phyloP scores from a whole-genome alignment of 2,329 filamentous ascomycete species.

The Penicillium freii region DNA sequence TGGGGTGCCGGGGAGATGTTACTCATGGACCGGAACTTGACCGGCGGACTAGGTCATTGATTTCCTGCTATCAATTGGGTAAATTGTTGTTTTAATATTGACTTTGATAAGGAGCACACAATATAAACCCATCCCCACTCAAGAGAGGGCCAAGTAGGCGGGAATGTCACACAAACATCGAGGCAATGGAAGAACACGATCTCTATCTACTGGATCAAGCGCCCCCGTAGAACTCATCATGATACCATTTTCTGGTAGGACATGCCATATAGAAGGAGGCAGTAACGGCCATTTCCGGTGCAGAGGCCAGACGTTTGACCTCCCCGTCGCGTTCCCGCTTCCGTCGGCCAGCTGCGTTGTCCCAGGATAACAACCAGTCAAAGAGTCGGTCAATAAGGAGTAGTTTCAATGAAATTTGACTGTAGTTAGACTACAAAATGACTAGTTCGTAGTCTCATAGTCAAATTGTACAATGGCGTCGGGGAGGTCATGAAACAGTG shows the following conservation, averaged over 20 bases:
- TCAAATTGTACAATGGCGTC: conserved; percentile 39
- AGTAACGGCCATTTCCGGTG: conserved; percentile 6
- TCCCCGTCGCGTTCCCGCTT: conserved; percentile 25
- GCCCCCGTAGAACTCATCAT: too few relatives aligned
- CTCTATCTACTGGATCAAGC: neutral
- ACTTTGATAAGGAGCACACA: neutral
- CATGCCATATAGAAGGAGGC: neutral
- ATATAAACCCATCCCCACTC: too few relatives aligned
- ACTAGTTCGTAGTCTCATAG: conserved; percentile 33
- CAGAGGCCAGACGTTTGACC: conserved; percentile 12
- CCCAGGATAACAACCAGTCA: conserved; percentile 25
- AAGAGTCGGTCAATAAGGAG: conserved; percentile 38
- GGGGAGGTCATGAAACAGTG: conserved; percentile 13
- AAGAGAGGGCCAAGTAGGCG: too few relatives aligned
- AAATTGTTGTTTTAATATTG: neutral
- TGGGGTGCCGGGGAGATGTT: neutral
- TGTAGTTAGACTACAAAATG: neutral
- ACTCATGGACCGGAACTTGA: neutral
- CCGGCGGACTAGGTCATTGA: too few relatives aligned
- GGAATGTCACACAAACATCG: neutral
- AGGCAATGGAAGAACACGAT: neutral
- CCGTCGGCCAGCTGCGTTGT: conserved; percentile 26
- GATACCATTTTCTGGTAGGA: neutral
- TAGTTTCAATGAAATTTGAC: conserved; percentile 18
- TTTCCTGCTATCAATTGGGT: neutral